Evolutionary conservation across 2,329 filamentous ascomycete genomes (phyloP), one percentile per base, ranked within the genome.

Genomic region (Pseudogymnoascus sp.): DNA sequence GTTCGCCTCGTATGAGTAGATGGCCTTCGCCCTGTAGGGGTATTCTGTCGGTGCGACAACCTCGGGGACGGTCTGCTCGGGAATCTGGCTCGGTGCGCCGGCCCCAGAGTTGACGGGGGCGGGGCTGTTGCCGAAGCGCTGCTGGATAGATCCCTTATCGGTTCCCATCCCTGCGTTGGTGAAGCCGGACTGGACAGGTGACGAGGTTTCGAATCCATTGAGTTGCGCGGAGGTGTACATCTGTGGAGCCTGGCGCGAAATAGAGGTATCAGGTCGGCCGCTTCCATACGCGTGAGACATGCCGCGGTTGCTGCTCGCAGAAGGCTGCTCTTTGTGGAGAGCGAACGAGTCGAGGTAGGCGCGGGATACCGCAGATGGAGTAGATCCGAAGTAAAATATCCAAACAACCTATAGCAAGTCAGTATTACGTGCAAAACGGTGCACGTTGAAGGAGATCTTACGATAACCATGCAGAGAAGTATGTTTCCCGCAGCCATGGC

Each of bases 351-450:
- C 95, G 70, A 97, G 89, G 75, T 96, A 96, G 64, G 91, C 88
- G 70, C 93, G 90, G 67, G 93, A 90, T 62, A 88, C 85, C 14
- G 93, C 90, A 44, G 91, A 90, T 1, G 93, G 92, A 16, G 92
- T 89, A 1, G 93, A 96, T 71, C 95, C 95, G 72, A 97, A 99
- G 81, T 97, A 97, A 78, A 97, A 96, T 70, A 97, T 96, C 95
- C 95, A 99, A 65, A 97, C 85, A 70, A 96, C 90, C 93, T 97
- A 70, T n/a, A 18, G 50, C 50, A 11, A 21, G 16, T n/a, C 36
- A 36, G 16, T 21, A 46, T 34, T n/a, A 21, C 44, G 34, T 16
- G 59, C 38, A 18, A 12, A 25, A 25, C 12, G 4, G 38, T 18
- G 25, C 25, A 38, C 28, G 44, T 12, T 28, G 10, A 34, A 63